These are phyloP conservation scores for Penicillium digitatum DNA, from an alignment of 2,329 filamentous ascomycete species.

Conservation along the genomic window DNA sequence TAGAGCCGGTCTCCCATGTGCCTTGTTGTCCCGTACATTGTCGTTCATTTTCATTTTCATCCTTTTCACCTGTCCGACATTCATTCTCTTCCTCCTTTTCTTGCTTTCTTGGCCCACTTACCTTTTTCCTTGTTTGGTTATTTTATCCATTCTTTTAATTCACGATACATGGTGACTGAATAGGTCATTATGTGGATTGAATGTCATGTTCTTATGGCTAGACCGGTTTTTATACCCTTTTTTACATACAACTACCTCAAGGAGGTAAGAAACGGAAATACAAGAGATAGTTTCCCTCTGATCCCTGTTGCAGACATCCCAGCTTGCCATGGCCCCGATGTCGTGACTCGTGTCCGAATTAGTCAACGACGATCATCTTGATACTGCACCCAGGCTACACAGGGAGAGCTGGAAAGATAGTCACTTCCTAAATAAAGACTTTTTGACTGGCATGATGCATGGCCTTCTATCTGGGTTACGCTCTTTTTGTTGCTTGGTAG, in stretches of 20 bases:
- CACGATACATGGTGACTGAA: constrained; percentile 15
- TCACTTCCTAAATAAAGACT: background rate
- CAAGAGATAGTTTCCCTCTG: background rate
- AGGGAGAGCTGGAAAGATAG: background rate
- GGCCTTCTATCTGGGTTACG: background rate
- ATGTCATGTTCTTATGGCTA: constrained; percentile 4
- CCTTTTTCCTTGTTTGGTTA: background rate
- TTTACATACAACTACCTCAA: constrained; percentile 1
- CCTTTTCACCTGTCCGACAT: constrained; percentile 4
- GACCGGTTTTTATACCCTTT: constrained; percentile 9
- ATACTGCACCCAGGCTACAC: background rate
- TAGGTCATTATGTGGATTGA: constrained; percentile 4
- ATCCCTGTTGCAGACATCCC: background rate
- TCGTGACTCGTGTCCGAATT: background rate
- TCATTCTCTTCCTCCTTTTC: background rate
- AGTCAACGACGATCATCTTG: background rate
- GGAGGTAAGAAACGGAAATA: background rate
- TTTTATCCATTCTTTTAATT: constrained; percentile 7
- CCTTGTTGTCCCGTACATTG: constrained; percentile 1
- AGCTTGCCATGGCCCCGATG: background rate
- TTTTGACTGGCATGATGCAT: background rate
- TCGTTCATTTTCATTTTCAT: background rate
- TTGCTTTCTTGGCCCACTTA: background rate
- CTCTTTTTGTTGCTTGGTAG: background rate
- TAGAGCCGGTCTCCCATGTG: constrained; percentile 31